phyloP scores from a whole-genome alignment of 352 stramenopile genomes.

The Phytophthora citrophthora region DNA sequence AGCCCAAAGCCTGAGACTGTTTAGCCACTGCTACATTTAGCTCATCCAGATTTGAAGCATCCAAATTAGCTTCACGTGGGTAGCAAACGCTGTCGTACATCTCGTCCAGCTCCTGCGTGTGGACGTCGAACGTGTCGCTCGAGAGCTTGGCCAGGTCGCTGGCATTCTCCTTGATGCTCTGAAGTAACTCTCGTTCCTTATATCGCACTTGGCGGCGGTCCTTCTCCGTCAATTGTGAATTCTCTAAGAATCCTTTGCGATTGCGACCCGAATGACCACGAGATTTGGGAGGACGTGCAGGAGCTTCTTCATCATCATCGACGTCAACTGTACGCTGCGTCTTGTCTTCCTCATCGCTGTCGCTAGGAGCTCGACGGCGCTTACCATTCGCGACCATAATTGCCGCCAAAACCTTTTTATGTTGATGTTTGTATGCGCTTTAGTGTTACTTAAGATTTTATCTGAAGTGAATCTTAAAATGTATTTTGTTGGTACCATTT shows the following conservation, averaged over 20 bases:
- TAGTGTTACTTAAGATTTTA: neutral
- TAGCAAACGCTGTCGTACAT: slow-evolving; percentile 87
- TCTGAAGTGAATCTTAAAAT: too few species aligned
- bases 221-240: slow-evolving; percentile 72
- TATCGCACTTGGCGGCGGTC: slow-evolving; percentile 77
- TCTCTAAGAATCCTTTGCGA: slow-evolving; percentile 59
- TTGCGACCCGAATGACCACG: slow-evolving; percentile 22
- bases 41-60: slow-evolving; percentile 84
- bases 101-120: slow-evolving; percentile 68
- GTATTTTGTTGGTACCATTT: too few species aligned
- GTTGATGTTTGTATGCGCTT: neutral
- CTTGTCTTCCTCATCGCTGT: slow-evolving; percentile 30
- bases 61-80: slow-evolving; percentile 80
- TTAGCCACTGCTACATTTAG: slow-evolving; percentile 80
- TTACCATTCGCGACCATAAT: slow-evolving; percentile 22
- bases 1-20: slow-evolving; percentile 71
- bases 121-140: slow-evolving; percentile 62
- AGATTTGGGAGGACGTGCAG: neutral
- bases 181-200: slow-evolving; percentile 78
- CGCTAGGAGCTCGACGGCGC: slow-evolving; percentile 9
- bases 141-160: slow-evolving; percentile 69
- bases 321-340: slow-evolving; percentile 10
- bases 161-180: slow-evolving; percentile 77
- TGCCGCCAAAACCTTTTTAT: slow-evolving; percentile 8
- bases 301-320: slow-evolving; percentile 4